Evolutionary conservation across 805 yeast species (phyloP).

Genomic region (Saccharomycopsis fodiens): DNA sequence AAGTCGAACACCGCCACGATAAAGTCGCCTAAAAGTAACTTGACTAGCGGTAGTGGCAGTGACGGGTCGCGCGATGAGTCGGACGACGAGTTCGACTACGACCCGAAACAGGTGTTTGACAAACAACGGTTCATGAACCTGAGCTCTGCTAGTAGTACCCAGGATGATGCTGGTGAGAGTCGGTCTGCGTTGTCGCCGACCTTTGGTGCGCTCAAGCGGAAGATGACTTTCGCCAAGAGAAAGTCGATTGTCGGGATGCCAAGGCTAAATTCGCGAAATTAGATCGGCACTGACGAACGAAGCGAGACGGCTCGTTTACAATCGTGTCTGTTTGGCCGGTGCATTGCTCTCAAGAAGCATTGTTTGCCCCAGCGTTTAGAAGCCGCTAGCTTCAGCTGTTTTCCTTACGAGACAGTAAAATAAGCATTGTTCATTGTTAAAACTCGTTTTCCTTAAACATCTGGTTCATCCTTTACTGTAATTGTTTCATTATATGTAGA

Average conservation of each 20-base stretch:
- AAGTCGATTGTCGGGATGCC: neutral
- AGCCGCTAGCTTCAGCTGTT: too few species aligned
- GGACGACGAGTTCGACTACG: slow-evolving; percentile 5
- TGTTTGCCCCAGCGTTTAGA: too few species aligned
- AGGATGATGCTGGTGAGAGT: neutral
- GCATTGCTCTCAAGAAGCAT: too few species aligned
- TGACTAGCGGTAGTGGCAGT: neutral
- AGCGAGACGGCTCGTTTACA: too few species aligned
- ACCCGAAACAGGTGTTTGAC: slow-evolving; percentile 4
- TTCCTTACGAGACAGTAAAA: too few species aligned
- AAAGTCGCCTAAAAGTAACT: slow-evolving; percentile 12
- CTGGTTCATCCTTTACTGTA: too few species aligned
- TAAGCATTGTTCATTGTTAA: too few species aligned
- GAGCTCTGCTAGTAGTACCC: neutral
- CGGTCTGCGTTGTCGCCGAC: neutral
- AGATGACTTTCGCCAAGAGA: slow-evolving; percentile 8
- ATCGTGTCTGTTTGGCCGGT: too few species aligned
- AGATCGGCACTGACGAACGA: too few species aligned
- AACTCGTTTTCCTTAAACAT: too few species aligned
- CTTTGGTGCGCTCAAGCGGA: neutral
- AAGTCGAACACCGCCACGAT: slow-evolving; percentile 17
- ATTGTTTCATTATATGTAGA: too few species aligned
- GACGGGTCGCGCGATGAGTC: neutral
- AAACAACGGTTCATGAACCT: slow-evolving; percentile 3
- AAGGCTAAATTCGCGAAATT: neutral